Base-by-base conservation (phyloP, 2,329 filamentous ascomycete species). In the Talaromyces rugulosus region DNA sequence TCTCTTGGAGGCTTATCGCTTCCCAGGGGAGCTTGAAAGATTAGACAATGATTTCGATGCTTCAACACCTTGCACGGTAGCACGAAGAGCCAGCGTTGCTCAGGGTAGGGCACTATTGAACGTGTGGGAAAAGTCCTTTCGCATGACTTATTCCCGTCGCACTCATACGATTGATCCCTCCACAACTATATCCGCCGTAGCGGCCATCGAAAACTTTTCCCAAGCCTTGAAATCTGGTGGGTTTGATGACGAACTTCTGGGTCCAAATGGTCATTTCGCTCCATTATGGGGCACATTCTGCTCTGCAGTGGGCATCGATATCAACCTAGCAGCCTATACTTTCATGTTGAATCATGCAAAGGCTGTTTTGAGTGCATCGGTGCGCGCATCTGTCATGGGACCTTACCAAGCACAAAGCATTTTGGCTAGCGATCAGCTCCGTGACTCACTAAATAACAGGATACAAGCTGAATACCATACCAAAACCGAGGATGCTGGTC, bases 331-430 rank as follows among this genome's bases (percentile, higher is more conserved):
- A 2, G 81, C 82, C 0, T 88, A 89, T 70, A 71, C 87, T 1
- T 88, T 87, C 68, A 77, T 89, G 61, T 79, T 88, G 61, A 86
- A 86, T 62, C 86, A 89, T 71, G 84, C 85, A 4, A 85, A 87
- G 66, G 85, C 86, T 0, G 79, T 89, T 5, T 75, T 87, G 14
- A 86, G 83, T 65, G 86, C 86, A 3, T 86, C 82, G 0, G 86
- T 89, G 51, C 77, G 86, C 50, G 84, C 86, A 4, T 83, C 83
- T 27, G 85, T 88, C 2, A 83, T 88, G 81, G 86, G 86, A 0
- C 86, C 86, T 0, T 89, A 88, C 72, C 85, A 87, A 71, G 83
- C 84, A 18, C 86, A 89, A 67, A 80, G 75, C 27, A 74, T 87
- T 31, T 74, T 89, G 50, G 86, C 85, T 2, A 81, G 82, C 63